phyloP scores from a whole-genome alignment of 345 rosid species.

The Trapa bicornis region DNA sequence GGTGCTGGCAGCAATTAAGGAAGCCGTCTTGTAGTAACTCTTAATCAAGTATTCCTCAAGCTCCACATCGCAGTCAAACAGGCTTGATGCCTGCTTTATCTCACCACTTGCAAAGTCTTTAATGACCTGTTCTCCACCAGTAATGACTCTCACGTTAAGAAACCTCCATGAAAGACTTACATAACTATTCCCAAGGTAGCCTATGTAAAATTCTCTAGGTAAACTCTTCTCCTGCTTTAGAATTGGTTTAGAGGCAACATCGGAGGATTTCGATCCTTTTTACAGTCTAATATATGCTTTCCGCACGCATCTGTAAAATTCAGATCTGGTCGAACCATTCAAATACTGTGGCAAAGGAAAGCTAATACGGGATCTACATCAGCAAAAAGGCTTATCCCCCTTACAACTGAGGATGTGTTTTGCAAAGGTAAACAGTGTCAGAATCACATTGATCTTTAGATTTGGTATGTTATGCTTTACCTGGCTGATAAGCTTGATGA shows the following conservation, averaged over 20 bases:
- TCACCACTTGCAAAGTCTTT: constrained; percentile 98
- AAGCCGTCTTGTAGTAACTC: constrained; percentile 92
- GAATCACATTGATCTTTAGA: too few species aligned
- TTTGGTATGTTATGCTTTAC: constrained; percentile 17
- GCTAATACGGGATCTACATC: too few species aligned
- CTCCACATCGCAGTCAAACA: constrained; percentile 70
- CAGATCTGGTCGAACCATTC: too few species aligned
- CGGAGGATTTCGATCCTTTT: not conserved
- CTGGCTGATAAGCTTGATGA: constrained; percentile 95
- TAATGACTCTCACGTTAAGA: not conserved
- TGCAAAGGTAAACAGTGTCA: not conserved
- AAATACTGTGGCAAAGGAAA: too few species aligned
- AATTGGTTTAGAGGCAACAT: too few species aligned
- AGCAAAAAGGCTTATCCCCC: too few species aligned
- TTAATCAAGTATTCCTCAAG: constrained; percentile 81
- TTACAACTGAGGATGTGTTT: not conserved
- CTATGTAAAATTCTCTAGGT: not conserved
- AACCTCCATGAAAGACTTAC: not conserved
- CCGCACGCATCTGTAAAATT: too few species aligned
- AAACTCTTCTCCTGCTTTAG: not conserved
- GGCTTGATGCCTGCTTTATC: constrained; percentile 89
- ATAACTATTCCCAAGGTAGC: not conserved
- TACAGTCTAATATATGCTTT: not conserved
- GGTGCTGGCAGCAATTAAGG: constrained; percentile 85
- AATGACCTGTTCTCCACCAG: constrained; percentile 45